Conservation (phyloP, 768 basidiomycete species). For the Xerocomellus dryophilus region DNA sequence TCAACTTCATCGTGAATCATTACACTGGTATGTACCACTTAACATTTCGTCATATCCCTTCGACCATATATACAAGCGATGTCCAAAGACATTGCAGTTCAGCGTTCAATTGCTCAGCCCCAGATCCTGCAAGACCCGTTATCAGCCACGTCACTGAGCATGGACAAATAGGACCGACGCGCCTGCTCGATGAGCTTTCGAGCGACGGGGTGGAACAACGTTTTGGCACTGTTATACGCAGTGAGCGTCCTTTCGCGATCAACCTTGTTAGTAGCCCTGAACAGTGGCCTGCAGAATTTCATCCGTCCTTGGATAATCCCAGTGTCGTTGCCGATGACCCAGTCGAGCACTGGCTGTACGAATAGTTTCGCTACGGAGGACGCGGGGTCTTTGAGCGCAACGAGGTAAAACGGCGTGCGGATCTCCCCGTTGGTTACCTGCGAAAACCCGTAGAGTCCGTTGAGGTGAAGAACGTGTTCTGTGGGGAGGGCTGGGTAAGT, state of each 20-base stretch:
- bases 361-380: conserved; percentile 33
- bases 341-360: conserved; percentile 39
- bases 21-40: no score
- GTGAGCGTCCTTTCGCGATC: conserved; percentile 35
- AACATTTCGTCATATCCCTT: no score
- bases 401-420: conserved; percentile 48
- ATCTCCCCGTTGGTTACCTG: conserved; percentile 49
- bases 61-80: no score
- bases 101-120: not conserved
- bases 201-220: conserved; percentile 51
- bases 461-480: conserved; percentile 41
- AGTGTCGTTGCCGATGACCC: conserved; percentile 43
- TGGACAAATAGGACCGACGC: not conserved
- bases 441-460: conserved; percentile 43
- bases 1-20: no score
- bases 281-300: conserved; percentile 54
- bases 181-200: conserved; percentile 50
- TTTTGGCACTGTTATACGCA: conserved; percentile 34
- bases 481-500: conserved; percentile 41
- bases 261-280: conserved; percentile 39
- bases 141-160: not conserved
- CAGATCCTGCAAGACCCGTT: conserved; percentile 23
- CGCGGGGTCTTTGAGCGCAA: conserved; percentile 42
- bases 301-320: conserved; percentile 49
- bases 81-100: no score